Conservation (phyloP, 371 early-diverging fungal species). For the Zancudomyces culisetae region DNA sequence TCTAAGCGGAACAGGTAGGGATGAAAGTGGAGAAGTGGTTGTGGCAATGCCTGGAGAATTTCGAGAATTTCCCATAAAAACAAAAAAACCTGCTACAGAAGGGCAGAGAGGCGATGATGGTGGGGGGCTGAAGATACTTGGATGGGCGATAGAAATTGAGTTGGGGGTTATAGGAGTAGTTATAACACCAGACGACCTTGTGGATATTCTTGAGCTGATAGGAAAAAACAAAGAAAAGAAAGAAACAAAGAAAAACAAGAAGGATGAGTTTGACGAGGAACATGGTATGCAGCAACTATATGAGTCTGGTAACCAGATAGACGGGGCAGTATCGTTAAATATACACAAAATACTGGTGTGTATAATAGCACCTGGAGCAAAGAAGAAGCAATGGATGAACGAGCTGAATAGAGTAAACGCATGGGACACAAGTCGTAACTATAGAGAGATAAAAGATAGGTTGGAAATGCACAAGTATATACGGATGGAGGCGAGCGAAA, state of each 20-base stretch:
- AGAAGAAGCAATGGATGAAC: neutral
- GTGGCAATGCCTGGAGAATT: slow-evolving; percentile 26
- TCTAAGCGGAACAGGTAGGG: neutral
- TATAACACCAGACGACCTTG: slow-evolving; percentile 11
- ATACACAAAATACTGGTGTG: neutral
- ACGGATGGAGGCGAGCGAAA: neutral
- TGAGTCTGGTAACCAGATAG: neutral
- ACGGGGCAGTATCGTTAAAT: neutral
- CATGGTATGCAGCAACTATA: neutral
- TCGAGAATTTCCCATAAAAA: slow-evolving; percentile 11
- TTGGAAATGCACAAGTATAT: neutral
- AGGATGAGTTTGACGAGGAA: neutral
- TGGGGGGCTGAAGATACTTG: slow-evolving; percentile 16
- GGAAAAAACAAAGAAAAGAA: neutral
- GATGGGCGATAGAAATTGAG: slow-evolving; percentile 19
- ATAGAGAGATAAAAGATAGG: neutral
- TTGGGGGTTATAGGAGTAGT: slow-evolving; percentile 10
- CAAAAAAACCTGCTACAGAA: neutral
- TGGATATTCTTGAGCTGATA: slow-evolving; percentile 2
- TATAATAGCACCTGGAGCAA: neutral
- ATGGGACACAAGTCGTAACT: neutral
- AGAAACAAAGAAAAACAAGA: neutral
- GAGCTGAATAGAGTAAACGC: neutral
- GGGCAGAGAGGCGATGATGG: neutral
- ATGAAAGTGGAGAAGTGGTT: slow-evolving; percentile 14